Evolutionary conservation across 2,329 filamentous ascomycete species (phyloP).

Genomic region (Penicillium psychrosexuale): DNA sequence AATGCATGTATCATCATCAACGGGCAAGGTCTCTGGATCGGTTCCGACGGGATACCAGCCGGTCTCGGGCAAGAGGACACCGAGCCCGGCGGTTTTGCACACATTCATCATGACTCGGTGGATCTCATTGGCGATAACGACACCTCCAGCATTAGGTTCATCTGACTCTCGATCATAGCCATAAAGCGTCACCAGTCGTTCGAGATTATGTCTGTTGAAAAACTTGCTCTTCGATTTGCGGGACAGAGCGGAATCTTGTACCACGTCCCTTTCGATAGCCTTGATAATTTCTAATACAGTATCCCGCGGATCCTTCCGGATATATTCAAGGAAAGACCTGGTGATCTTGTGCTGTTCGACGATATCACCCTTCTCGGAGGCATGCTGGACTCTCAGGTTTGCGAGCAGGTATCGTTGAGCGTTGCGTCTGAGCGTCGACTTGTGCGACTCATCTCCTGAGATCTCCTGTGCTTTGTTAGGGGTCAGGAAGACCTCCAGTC

Average conservation of each 20-base stretch:
- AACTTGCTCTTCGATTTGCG: slow-evolving; percentile 71
- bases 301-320: slow-evolving; percentile 73
- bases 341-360: slow-evolving; percentile 70
- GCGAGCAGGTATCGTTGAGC: slow-evolving; percentile 77
- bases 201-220: slow-evolving; percentile 71
- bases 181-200: slow-evolving; percentile 70
- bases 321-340: slow-evolving; percentile 68
- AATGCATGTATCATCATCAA: slow-evolving; percentile 49
- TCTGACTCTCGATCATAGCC: slow-evolving; percentile 49
- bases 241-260: slow-evolving; percentile 71
- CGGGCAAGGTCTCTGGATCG: slow-evolving; percentile 56
- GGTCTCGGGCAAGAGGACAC: slow-evolving; percentile 70
- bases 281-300: slow-evolving; percentile 73
- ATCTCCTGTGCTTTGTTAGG: slow-evolving; percentile 59
- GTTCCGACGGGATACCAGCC: slow-evolving; percentile 79
- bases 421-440: slow-evolving; percentile 77
- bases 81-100: slow-evolving; percentile 70
- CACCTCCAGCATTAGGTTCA: slow-evolving; percentile 41
- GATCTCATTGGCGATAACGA: slow-evolving; percentile 63
- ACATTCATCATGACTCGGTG: slow-evolving; percentile 72
- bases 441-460: slow-evolving; percentile 61
- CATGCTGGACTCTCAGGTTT: slow-evolving; percentile 72
- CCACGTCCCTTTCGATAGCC: slow-evolving; percentile 65
- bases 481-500: slow-evolving; percentile 75
- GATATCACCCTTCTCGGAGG: slow-evolving; percentile 75